Evolutionary conservation across 2,329 filamentous ascomycete species (phyloP).

Genomic region (Phaeosphaeria sp.): DNA sequence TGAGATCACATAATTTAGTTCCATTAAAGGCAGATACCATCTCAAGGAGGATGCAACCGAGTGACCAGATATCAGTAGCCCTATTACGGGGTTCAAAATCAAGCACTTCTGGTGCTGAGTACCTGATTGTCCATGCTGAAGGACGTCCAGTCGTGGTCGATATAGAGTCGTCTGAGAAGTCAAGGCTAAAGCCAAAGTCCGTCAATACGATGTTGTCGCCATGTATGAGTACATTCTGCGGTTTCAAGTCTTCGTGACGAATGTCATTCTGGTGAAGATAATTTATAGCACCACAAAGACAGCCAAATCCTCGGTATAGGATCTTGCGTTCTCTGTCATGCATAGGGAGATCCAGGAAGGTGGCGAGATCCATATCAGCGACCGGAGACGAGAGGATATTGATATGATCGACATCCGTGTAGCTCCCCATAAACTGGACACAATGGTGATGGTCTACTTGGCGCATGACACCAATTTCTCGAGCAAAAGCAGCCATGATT

Average conservation of each 20-base stretch:
- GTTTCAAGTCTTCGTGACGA: slow-evolving; percentile 24
- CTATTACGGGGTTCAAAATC: slow-evolving; percentile 17
- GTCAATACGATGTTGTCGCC: slow-evolving; percentile 22
- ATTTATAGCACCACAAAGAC: slow-evolving; percentile 11
- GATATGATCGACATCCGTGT: slow-evolving; percentile 21
- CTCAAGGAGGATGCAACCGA: slow-evolving; percentile 23
- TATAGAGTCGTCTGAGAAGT: slow-evolving; percentile 21
- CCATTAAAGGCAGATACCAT: slow-evolving; percentile 18
- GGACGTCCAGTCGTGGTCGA: slow-evolving; percentile 21
- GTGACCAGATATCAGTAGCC: slow-evolving; percentile 19
- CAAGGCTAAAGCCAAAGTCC: slow-evolving; percentile 25
- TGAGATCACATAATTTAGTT: slow-evolving; percentile 1
- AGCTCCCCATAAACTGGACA: slow-evolving; percentile 18
- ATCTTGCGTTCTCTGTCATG: not conserved
- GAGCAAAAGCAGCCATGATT: slow-evolving; percentile 18
- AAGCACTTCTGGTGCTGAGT: slow-evolving; percentile 24
- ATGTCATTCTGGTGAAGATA: slow-evolving; percentile 20
- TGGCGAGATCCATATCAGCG: slow-evolving; percentile 25
- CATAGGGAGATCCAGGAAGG: slow-evolving; percentile 10
- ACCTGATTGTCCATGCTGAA: slow-evolving; percentile 16
- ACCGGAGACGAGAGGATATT: slow-evolving; percentile 17
- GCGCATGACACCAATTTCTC: slow-evolving; percentile 23
- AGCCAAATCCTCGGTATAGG: slow-evolving; percentile 10
- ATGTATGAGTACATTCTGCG: slow-evolving; percentile 26
- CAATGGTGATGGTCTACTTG: slow-evolving; percentile 21